Percentiles rank a stretch among this genome's conserved stretches.
Conservation (phyloP, 2,329 filamentous ascomycete genomes). For the Pseudonectria buxi region DNA sequence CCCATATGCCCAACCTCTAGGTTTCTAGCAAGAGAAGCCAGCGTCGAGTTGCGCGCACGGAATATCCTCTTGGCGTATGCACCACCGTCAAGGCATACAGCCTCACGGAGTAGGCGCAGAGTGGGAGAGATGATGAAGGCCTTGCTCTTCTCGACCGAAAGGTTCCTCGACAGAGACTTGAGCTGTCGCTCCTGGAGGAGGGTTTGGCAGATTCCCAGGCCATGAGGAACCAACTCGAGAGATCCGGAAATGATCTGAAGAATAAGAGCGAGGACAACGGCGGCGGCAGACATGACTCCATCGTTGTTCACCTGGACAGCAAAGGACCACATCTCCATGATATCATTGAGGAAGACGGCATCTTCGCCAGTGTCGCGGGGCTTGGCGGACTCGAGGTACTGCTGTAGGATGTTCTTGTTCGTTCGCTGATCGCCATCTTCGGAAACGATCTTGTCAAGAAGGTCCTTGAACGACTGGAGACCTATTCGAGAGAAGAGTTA, state of each 20-base stretch:
- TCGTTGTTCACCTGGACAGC: constrained; percentile 76
- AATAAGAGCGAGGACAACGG: constrained; percentile 74
- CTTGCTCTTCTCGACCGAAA: constrained; percentile 75
- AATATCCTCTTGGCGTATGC: constrained; percentile 72
- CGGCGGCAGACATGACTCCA: constrained; percentile 69
- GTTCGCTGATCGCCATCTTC: constrained; percentile 34
- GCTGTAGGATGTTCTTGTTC: constrained; percentile 54
- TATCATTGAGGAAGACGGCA: constrained; percentile 62
- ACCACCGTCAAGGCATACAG: constrained; percentile 81
- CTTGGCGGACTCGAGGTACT: constrained; percentile 57
- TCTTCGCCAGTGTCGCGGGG: constrained; percentile 38
- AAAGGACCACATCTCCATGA: constrained; percentile 85
- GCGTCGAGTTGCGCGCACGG: constrained; percentile 67
- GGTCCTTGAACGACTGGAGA: constrained; percentile 61
- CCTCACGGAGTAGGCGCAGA: constrained; percentile 75
- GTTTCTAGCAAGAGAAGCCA: constrained; percentile 74
- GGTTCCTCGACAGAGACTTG: constrained; percentile 69
- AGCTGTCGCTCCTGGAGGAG: constrained; percentile 75
- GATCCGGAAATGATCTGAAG: constrained; percentile 69
- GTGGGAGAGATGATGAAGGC: constrained; percentile 86
- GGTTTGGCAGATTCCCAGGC: constrained; percentile 71
- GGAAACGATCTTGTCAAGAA: constrained; percentile 60
- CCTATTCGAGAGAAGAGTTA: constrained; percentile 32
- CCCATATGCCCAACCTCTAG: constrained; percentile 61
- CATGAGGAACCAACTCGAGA: constrained; percentile 68